Conservation (phyloP, 805 yeast species). For the Candida montana region DNA sequence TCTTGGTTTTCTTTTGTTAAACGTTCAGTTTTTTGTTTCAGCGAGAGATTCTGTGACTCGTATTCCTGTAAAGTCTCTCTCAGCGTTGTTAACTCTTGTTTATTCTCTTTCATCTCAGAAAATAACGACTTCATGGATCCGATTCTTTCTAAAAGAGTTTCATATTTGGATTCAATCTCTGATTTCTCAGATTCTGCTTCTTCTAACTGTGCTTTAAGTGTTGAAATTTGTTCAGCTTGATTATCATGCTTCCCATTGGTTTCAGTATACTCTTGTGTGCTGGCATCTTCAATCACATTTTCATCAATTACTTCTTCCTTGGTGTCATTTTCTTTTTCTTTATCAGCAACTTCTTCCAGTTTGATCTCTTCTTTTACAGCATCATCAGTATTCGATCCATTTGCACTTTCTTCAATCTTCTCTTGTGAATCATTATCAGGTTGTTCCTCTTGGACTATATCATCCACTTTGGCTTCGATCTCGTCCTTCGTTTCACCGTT, state of each 20-base stretch:
- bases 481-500: background rate
- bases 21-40: constrained; percentile 30
- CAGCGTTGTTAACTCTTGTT: constrained; percentile 51
- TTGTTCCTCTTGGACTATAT: no score
- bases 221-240: background rate
- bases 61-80: constrained; percentile 46
- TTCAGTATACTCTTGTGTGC: no score
- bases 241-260: no score
- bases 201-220: constrained; percentile 27
- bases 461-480: background rate
- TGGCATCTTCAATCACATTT: background rate
- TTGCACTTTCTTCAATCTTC: no score
- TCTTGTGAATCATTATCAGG: no score
- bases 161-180: constrained; percentile 53
- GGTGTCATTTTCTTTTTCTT: constrained; percentile 8
- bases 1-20: constrained; percentile 30
- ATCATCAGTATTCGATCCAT: no score
- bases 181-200: constrained; percentile 47
- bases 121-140: constrained; percentile 73
- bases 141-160: constrained; percentile 53
- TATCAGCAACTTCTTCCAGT: no score
- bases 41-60: constrained; percentile 35
- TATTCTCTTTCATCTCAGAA: constrained; percentile 66
- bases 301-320: background rate
- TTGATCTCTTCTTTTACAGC: no score